A percentile compares a stretch with the other conserved stretches of the same genome.
These are phyloP conservation scores for Trichomonascaceae sp. DNA, from an alignment of 1,139 yeast genomes.

Conservation along the genomic window DNA sequence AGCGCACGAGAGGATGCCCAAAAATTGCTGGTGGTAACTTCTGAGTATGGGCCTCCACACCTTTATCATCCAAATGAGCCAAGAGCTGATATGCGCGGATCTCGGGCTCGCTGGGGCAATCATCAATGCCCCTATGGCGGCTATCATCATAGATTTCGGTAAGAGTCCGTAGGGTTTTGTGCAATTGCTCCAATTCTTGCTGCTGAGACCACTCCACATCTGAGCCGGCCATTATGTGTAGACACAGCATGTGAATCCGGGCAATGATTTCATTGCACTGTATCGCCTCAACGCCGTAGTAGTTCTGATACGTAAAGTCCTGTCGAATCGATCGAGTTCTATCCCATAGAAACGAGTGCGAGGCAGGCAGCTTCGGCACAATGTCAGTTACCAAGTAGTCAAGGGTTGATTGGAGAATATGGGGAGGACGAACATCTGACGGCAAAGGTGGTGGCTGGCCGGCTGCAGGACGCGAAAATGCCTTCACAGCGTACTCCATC, in stretches of 20 bases:
- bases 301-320: constrained; percentile 93
- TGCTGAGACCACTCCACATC: constrained; percentile 74
- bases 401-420: constrained; percentile 48
- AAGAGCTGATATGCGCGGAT: constrained; percentile 79
- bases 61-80: constrained; percentile 75
- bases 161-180: constrained; percentile 80
- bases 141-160: constrained; percentile 80
- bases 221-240: constrained; percentile 78
- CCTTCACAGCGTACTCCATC: constrained; percentile 60
- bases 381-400: constrained; percentile 55
- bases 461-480: constrained; percentile 94
- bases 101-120: constrained; percentile 79
- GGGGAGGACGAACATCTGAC: constrained; percentile 93
- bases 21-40: constrained; percentile 47
- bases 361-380: constrained; percentile 57
- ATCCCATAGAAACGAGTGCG: constrained; percentile 95
- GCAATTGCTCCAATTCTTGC: constrained; percentile 89
- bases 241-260: constrained; percentile 66
- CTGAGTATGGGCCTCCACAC: constrained; percentile 66
- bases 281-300: constrained; percentile 84
- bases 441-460: constrained; percentile 98
- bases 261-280: constrained; percentile 90
- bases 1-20: constrained; percentile 45
- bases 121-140: constrained; percentile 47
- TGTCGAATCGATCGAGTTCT: constrained; percentile 96